Evolutionary conservation across 2,329 filamentous ascomycete species (phyloP).

Genomic region (Aureobasidium sp.): DNA sequence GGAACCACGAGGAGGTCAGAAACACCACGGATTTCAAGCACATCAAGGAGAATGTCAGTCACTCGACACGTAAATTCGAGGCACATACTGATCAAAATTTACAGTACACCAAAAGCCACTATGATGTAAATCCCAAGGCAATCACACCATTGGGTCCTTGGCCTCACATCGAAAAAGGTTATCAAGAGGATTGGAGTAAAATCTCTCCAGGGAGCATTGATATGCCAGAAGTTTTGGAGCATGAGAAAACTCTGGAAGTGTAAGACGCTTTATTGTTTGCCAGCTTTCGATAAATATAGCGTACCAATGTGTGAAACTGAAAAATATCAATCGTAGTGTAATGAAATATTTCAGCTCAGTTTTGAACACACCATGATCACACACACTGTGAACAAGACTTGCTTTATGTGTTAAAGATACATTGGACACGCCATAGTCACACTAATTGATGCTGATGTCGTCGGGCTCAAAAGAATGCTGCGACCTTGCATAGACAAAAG

Average conservation of each 20-base stretch:
- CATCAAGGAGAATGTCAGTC: constrained; percentile 57
- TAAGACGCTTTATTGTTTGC: not conserved
- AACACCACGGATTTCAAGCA: constrained; percentile 59
- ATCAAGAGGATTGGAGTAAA: constrained; percentile 43
- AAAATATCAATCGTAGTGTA: no score
- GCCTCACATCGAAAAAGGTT: constrained; percentile 49
- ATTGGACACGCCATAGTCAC: not conserved
- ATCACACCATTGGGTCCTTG: constrained; percentile 59
- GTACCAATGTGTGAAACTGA: no score
- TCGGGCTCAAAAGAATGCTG: not conserved
- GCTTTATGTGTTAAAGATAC: not conserved
- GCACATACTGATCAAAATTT: not conserved
- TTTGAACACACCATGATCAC: no score
- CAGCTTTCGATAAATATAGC: no score
- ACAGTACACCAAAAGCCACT: constrained; percentile 52
- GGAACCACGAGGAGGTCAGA: constrained; percentile 44
- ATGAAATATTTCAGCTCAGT: no score
- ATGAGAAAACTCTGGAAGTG: constrained; percentile 23
- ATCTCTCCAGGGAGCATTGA: constrained; percentile 42
- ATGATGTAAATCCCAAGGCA: constrained; percentile 51
- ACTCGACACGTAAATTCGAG: constrained; percentile 9
- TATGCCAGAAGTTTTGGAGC: constrained; percentile 34
- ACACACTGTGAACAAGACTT: no score
- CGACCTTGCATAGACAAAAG: not conserved
- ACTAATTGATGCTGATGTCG: not conserved